Evolutionary conservation across 495 filamentous ascomycete genomes (phyloP).

Genomic region (Penicillium pulvis): DNA sequence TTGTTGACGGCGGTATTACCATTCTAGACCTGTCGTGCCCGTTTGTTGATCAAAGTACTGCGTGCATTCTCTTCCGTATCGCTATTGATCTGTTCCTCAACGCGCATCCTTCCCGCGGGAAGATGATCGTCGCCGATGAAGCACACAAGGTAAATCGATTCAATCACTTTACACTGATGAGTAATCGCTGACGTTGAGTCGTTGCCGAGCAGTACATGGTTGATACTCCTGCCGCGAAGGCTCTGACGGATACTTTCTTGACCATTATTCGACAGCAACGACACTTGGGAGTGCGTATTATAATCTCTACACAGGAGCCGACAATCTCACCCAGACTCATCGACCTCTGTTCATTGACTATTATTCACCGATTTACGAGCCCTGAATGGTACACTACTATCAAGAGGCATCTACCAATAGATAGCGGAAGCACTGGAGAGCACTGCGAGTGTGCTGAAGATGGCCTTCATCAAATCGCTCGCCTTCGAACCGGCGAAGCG

Average conservation of each 20-base stretch:
- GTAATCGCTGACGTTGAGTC: background rate
- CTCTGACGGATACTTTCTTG: constrained; percentile 65
- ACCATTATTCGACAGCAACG: constrained; percentile 69
- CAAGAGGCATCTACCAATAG: background rate
- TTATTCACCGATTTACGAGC: constrained; percentile 74
- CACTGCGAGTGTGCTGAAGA: constrained; percentile 16
- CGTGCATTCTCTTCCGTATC: background rate
- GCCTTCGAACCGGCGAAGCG: constrained; percentile 59
- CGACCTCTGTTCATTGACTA: constrained; percentile 69
- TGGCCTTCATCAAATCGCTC: constrained; percentile 58
- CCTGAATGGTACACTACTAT: constrained; percentile 57
- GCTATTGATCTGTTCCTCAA: background rate
- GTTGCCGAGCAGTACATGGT: constrained; percentile 49
- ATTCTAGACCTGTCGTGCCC: background rate
- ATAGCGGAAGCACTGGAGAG: background rate
- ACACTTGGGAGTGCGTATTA: constrained; percentile 63
- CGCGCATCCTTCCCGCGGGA: background rate
- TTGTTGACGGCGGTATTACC: background rate
- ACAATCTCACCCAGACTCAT: constrained; percentile 70
- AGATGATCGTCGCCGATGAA: background rate
- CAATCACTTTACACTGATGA: background rate
- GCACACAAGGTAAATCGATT: background rate
- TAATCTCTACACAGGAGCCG: constrained; percentile 81
- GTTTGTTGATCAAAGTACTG: background rate
- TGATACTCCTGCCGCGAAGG: constrained; percentile 38